These are phyloP conservation scores for Pseudogymnoascus sp. DNA, from an alignment of 2,329 filamentous ascomycete genomes.

Conservation along the genomic window DNA sequence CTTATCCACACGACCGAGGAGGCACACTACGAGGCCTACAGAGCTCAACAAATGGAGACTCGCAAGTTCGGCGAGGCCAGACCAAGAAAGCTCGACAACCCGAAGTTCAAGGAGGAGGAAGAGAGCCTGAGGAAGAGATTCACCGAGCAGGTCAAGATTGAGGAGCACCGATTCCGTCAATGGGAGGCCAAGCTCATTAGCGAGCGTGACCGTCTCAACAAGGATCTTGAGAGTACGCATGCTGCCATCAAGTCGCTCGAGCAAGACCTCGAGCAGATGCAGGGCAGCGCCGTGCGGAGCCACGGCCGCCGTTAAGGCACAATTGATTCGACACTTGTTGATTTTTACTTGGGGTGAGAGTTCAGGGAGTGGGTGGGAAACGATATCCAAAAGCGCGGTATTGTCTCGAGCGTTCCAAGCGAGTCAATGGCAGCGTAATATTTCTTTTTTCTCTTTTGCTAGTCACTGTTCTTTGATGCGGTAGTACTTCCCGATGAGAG, in stretches of 20 bases:
- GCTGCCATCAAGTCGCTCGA: conserved; percentile 89
- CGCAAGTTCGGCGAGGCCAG: conserved; percentile 97
- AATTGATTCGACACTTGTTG: conserved; percentile 5
- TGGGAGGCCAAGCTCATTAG: conserved; percentile 99
- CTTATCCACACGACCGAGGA: conserved; percentile 99
- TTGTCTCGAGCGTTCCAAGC: conserved; percentile 23
- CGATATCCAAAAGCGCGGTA: conserved; percentile 12
- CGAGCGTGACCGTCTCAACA: conserved; percentile 98
- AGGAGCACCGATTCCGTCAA: conserved; percentile 97
- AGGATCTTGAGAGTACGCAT: conserved; percentile 97
- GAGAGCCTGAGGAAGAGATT: conserved; percentile 97
- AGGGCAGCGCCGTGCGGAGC: conserved; percentile 82
- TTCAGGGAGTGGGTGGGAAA: conserved; percentile 11
- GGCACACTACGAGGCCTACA: conserved; percentile 98
- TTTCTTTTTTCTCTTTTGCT: conserved; percentile 21
- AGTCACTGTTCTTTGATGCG: conserved; percentile 8
- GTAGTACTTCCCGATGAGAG: conserved; percentile 6
- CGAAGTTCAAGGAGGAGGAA: conserved; percentile 99
- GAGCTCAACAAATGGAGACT: conserved; percentile 99
- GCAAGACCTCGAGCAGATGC: conserved; percentile 85
- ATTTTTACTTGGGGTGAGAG: conserved; percentile 12
- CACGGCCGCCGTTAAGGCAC: conserved; percentile 73
- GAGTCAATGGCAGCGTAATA: conserved; percentile 22
- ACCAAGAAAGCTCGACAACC: conserved; percentile 97
- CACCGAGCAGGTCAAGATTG: conserved; percentile 99